Evolutionary conservation across 371 early-diverging fungal species (phyloP), one percentile per base, ranked within the genome.

Genomic region (Circinella umbellata): DNA sequence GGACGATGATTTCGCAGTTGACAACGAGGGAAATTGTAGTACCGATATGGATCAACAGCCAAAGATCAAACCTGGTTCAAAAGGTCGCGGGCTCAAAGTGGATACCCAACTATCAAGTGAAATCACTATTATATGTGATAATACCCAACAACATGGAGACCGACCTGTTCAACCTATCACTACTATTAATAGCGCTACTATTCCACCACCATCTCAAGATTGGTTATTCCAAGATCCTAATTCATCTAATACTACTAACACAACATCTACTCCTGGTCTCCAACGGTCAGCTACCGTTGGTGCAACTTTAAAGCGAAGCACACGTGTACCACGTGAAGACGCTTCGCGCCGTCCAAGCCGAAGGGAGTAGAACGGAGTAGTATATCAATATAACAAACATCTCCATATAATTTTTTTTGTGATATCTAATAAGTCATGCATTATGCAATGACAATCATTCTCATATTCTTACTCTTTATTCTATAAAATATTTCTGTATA

Each of bases 21-120:
- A 27, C 27, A 27, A 27, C 27, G 27, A 27, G 27, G 27, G 27
- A 27, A 27, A 27, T 27, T 27, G 27, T 57, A 57, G 18, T 34
- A 34, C 34, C 5, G 27, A 7, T 0, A 13, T 57, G 57, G 57
- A 57, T 4, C 57, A 66, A 9, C 71, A 68, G 63, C 73, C 64
- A 62, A 72, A 66, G 51, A 77, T 76, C 46, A 65, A 73, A 61
- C 47, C 73, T 2, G 78, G 72, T 13, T 82, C 80, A 10, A 77
- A 80, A 69, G 80, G 69, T 27, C 73, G 74, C 47, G 80, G 80
- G 18, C 69, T 83, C 14, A 83, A 70, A 35, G 77, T 83, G 4
- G 68, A 83, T 51, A 83, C 83, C 3, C 20, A 54, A 4, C 49
- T 65, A 1, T 60, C 72, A 46, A 65, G 42, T 11, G 63, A 69